Evolutionary conservation across 176 grass and related monocot species (phyloP).

Genomic region (Carex littledalei): DNA sequence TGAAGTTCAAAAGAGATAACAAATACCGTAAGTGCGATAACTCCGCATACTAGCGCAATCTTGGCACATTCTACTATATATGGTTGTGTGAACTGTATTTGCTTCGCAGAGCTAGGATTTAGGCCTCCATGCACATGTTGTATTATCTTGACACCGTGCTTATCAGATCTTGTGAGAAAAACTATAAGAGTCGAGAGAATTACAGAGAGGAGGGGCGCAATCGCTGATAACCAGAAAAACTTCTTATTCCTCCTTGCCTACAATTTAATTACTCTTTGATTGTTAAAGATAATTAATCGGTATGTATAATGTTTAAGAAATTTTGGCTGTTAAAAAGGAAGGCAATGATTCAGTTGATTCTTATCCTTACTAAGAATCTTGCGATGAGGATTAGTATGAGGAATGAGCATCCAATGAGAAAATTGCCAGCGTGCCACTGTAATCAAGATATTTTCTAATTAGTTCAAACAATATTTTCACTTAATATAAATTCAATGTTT

Average conservation of each 20-base stretch:
- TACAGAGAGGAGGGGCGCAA: conserved; percentile 68
- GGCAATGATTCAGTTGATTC: not conserved
- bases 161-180: conserved; percentile 62
- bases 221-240: conserved; percentile 77
- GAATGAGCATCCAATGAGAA: conserved; percentile 84
- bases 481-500: not conserved
- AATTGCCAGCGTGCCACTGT: conserved; percentile 91
- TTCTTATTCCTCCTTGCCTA: conserved; percentile 86
- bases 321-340: too few relatives aligned
- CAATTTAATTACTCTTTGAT: not conserved
- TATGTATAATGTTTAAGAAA: not conserved
- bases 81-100: conserved; percentile 51
- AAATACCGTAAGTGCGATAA: conserved; percentile 80
- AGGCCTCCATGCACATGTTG: conserved; percentile 54
- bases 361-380: conserved; percentile 83
- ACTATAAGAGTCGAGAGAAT: conserved; percentile 65
- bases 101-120: conserved; percentile 73
- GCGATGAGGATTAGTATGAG: conserved; percentile 80
- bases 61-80: conserved; percentile 56
- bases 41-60: conserved; percentile 66
- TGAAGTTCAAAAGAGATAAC: not conserved
- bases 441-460: too few relatives aligned
- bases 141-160: conserved; percentile 94
- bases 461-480: conserved; percentile 14
- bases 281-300: not conserved